Evolutionary conservation across 2,329 filamentous ascomycete species (phyloP).

Genomic region (Colletotrichum sp.): DNA sequence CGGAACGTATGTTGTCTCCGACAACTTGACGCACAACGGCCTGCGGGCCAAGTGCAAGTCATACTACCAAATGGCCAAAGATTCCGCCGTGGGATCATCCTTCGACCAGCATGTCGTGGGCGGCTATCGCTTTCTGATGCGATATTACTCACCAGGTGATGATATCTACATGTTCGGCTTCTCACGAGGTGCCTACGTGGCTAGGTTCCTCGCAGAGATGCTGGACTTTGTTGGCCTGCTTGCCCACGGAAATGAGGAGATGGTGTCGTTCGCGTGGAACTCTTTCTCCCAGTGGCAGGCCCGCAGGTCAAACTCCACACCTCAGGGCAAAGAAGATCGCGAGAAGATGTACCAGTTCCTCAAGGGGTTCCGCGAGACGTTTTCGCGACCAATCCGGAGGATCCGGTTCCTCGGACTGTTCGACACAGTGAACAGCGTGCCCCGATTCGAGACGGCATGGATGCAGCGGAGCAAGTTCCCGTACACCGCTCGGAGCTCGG

Average conservation of each 20-base stretch:
- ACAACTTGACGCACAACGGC: conserved; percentile 63
- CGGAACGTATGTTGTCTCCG: conserved; percentile 73
- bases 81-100: conserved; percentile 79
- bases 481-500: conserved; percentile 64
- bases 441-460: conserved; percentile 76
- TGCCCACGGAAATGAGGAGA: conserved; percentile 83
- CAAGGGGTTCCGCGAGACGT: conserved; percentile 82
- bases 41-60: conserved; percentile 62
- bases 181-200: conserved; percentile 75
- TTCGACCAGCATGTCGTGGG: conserved; percentile 86
- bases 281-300: conserved; percentile 78
- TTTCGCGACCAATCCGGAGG: conserved; percentile 74
- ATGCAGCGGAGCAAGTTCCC: conserved; percentile 83
- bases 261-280: conserved; percentile 86
- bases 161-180: conserved; percentile 79
- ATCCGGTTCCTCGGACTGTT: conserved; percentile 82
- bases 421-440: conserved; percentile 83
- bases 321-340: conserved; percentile 49
- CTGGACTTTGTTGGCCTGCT: conserved; percentile 82
- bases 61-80: conserved; percentile 76
- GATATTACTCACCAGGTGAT: conserved; percentile 69
- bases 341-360: conserved; percentile 75
- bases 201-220: conserved; percentile 82
- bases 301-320: conserved; percentile 47
- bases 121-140: conserved; percentile 81